Conservation (phyloP, 176 grass and related monocot species). For the Saccharum spontaneum region DNA sequence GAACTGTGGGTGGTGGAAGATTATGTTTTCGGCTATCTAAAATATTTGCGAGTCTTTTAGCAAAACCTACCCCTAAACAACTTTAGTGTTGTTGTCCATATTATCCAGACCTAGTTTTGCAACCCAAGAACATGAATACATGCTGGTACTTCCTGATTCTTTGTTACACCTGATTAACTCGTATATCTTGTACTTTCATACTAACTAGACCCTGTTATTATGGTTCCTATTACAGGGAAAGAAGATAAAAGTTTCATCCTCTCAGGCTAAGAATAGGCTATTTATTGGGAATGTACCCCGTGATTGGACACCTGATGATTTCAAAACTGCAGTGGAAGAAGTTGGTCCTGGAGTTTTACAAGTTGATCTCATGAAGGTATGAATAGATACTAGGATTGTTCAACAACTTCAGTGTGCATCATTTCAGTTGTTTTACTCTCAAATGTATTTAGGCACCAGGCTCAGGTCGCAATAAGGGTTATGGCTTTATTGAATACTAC, state of each 20-base stretch:
- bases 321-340: slow-evolving; percentile 61
- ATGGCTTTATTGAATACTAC: slow-evolving; percentile 88
- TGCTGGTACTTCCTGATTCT: not conserved
- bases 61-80: not conserved
- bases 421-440: slow-evolving; percentile 21
- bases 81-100: not conserved
- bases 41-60: not conserved
- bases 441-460: slow-evolving; percentile 50
- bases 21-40: not conserved
- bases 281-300: slow-evolving; percentile 91
- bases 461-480: slow-evolving; percentile 65
- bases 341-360: slow-evolving; percentile 85
- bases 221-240: slow-evolving; percentile 61
- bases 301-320: slow-evolving; percentile 69
- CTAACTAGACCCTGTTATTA: slow-evolving; percentile 5
- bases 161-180: not conserved
- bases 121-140: not conserved
- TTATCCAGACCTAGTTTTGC: slow-evolving; percentile 7
- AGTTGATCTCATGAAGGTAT: slow-evolving; percentile 81
- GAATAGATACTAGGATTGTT: slow-evolving; percentile 10
- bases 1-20: not conserved
- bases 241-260: slow-evolving; percentile 67
- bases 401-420: not conserved
- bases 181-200: slow-evolving; percentile 19
- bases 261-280: slow-evolving; percentile 81